Evolutionary conservation across 2,329 filamentous ascomycete genomes (phyloP), one percentile per base, ranked within the genome.

Genomic region (Aspergillus vadensis): DNA sequence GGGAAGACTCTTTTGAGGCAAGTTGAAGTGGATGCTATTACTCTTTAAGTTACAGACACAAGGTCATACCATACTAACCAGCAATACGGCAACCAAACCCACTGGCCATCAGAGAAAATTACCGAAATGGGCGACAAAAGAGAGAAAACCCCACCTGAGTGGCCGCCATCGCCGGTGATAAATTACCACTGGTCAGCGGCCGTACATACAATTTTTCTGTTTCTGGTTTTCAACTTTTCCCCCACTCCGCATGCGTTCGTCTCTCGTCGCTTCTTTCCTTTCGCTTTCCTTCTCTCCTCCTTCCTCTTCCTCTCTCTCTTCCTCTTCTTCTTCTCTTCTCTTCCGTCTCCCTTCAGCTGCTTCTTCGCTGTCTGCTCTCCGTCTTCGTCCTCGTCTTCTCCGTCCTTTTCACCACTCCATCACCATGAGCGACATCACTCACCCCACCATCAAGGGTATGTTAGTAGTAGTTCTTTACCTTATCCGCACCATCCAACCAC

Each of bases 371-470:
- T 36, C 49, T 64, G 59, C 62, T 57, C 59, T 60, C 54, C 58
- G 59, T 61, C 54, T 53, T 47, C 47, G 55, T 63, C 51, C 25
- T 57, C 57, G 32, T 59, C 55, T 58, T 64, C 60, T 57, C 61
- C 64, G 58, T 48, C 56, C 38, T 62, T 65, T 62, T 48, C 66
- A 64, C 55, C 66, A 65, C 55, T 63, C 64, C 54, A 58, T 66
- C 77, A 86, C 73, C 72, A 91, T 91, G 88, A 80, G 82, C 78
- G 85, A 91, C 74, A 86, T 91, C 79, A 85, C 83, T 69, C 89
- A 91, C 84, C 86, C 87, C 77, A 91, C 89, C 75, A 91, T 91
- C 83, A 85, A 91, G 81, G 87, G 88, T 89, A 82, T 68, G 78
- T 27, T 27, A 27, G 25, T 75, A 65, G 58, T 65, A 36, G 10